These are phyloP conservation scores for Yamadazyma nakazawae DNA, from an alignment of 805 yeast genomes.

Conservation along the genomic window DNA sequence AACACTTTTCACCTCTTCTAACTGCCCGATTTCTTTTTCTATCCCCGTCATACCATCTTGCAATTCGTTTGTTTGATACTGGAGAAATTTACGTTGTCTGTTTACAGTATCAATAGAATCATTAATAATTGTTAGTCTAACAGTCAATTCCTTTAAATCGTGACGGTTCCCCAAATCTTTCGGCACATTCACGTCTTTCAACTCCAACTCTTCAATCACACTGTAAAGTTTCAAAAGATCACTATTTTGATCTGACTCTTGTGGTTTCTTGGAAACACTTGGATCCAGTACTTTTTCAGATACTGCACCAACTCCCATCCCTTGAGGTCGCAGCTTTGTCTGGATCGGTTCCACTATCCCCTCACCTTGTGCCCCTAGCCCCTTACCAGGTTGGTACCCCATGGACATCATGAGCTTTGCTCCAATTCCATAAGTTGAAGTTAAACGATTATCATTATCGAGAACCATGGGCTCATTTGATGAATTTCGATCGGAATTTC, in stretches of 20 bases:
- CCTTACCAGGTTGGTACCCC: conserved; percentile 86
- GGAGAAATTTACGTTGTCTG: conserved; percentile 12
- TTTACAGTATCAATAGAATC: conserved; percentile 15
- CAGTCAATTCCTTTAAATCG: conserved; percentile 12
- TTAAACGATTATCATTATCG: neutral
- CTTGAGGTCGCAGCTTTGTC: conserved; percentile 59
- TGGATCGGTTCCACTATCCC: conserved; percentile 85
- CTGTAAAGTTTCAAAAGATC: conserved; percentile 21
- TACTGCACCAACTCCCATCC: conserved; percentile 73
- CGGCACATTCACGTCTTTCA: conserved; percentile 35
- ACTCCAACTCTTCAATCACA: conserved; percentile 35
- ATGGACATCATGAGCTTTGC: conserved; percentile 71
- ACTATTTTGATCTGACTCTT: conserved; percentile 3
- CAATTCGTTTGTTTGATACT: conserved; percentile 8
- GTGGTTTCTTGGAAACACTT: conserved; percentile 15
- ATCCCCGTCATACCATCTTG: neutral
- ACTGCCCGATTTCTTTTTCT: neutral
- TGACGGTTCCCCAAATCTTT: neutral
- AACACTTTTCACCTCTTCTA: conserved; percentile 1
- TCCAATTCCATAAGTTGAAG: conserved; percentile 70
- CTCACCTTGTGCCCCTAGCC: conserved; percentile 68
- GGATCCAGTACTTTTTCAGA: conserved; percentile 29
- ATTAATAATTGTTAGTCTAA: conserved; percentile 14
- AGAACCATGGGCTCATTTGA: neutral
- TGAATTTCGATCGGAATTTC: neutral